Conservation (phyloP, 768 basidiomycete species). For the Serendipita sp. region DNA sequence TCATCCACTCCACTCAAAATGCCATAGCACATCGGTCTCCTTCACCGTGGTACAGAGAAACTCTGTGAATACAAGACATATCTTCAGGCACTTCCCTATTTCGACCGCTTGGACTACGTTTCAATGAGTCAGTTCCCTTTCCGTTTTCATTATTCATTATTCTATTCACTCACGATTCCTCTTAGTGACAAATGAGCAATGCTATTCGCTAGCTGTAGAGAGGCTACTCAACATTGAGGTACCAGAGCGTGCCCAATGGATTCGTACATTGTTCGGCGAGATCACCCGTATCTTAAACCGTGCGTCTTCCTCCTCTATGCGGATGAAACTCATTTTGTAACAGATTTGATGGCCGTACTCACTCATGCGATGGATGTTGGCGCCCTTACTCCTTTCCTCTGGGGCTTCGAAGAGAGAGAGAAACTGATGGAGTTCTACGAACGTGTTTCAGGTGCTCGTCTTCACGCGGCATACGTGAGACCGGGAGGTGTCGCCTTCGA, state of each 20-base stretch:
- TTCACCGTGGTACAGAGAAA: conserved; percentile 97
- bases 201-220: conserved; percentile 94
- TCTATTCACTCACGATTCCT: not conserved
- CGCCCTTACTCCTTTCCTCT: conserved; percentile 94
- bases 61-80: conserved; percentile 99
- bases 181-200: conserved; percentile 95
- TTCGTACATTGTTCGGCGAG: conserved; percentile 92
- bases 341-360: conserved; percentile 92
- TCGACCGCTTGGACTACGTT: conserved; percentile 97
- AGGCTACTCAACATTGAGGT: conserved; percentile 95
- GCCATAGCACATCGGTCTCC: conserved; percentile 73
- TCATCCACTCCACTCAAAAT: not conserved
- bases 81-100: conserved; percentile 93
- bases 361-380: conserved; percentile 97
- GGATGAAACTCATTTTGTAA: not conserved
- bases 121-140: conserved; percentile 75
- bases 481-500: conserved; percentile 98
- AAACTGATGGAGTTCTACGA: conserved; percentile 99
- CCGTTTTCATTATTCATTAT: not conserved
- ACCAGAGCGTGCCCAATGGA: conserved; percentile 96
- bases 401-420: conserved; percentile 99
- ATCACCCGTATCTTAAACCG: conserved; percentile 92
- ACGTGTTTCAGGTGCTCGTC: conserved; percentile 91
- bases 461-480: conserved; percentile 95
- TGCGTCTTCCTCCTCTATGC: conserved; percentile 23